These are phyloP conservation scores for Delonix regia DNA, from an alignment of 306 rosid genomes.

Conservation along the genomic window DNA sequence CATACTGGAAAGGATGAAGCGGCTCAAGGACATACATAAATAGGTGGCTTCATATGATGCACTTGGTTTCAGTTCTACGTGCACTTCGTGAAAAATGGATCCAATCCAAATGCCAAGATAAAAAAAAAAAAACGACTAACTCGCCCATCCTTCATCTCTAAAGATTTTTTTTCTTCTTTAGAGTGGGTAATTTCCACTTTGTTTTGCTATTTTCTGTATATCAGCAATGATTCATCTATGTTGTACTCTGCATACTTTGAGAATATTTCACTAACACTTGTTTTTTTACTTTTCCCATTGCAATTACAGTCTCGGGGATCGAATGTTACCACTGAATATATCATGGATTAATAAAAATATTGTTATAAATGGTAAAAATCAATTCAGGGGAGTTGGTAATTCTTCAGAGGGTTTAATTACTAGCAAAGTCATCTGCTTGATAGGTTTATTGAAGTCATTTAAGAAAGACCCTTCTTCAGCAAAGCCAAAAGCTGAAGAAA, in stretches of 20 bases:
- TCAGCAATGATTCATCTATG: background rate
- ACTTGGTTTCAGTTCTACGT: background rate
- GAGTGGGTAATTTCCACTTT: background rate
- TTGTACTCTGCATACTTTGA: too few species aligned
- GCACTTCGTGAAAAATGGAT: background rate
- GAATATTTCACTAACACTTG: background rate
- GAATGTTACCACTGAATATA: constrained; percentile 59
- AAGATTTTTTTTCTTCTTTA: background rate
- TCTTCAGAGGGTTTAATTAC: background rate
- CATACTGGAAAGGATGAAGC: background rate
- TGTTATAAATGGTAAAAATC: background rate
- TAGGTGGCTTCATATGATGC: background rate
- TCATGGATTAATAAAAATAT: constrained; percentile 8
- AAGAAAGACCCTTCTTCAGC: background rate
- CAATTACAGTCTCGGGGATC: constrained; percentile 54
- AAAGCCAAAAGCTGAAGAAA: background rate
- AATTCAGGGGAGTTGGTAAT: background rate
- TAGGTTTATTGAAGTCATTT: background rate
- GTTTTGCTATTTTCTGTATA: background rate
- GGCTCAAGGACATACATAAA: background rate
- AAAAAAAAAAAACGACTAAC: background rate
- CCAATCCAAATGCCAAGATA: background rate
- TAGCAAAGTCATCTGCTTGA: background rate
- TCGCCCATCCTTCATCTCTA: background rate
- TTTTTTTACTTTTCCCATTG: background rate